Evolutionary conservation across 352 stramenopile species (phyloP).

Genomic region (Globisporangium irregulare): DNA sequence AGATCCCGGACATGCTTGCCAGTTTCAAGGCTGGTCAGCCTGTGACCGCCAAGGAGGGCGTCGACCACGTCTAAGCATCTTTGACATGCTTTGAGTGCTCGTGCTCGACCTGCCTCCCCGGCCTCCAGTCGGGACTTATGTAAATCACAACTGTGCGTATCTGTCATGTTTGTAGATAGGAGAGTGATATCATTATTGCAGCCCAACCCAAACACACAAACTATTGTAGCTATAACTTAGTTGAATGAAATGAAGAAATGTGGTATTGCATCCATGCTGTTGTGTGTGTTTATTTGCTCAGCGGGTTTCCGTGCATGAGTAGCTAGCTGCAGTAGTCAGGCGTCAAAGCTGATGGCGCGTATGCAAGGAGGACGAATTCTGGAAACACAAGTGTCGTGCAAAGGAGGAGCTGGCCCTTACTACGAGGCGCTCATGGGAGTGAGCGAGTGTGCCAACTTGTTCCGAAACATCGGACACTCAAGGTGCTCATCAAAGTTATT

Average conservation of each 20-base stretch:
- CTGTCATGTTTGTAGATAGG: slow-evolving; percentile 6
- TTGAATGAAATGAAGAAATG: slow-evolving; percentile 4
- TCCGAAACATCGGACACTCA: no score
- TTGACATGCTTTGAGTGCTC: background rate
- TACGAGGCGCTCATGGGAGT: no score
- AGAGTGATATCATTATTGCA: slow-evolving; percentile 13
- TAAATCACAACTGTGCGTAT: background rate
- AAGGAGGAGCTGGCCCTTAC: no score
- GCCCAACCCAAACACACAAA: background rate
- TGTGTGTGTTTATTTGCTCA: no score
- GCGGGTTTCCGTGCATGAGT: no score
- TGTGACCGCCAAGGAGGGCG: slow-evolving; percentile 25
- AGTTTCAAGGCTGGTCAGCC: slow-evolving; percentile 34
- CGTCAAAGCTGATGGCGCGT: no score
- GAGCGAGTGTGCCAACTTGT: no score
- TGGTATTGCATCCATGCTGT: background rate
- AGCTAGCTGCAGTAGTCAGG: no score
- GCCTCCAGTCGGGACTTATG: background rate
- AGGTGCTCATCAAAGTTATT: no score
- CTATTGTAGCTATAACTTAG: slow-evolving; percentile 10
- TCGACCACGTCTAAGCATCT: slow-evolving; percentile 23
- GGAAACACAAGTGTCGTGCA: no score
- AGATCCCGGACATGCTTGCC: slow-evolving; percentile 51
- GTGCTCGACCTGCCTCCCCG: background rate
- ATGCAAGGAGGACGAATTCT: no score